Evolutionary conservation across 805 yeast genomes (phyloP), one percentile per base, ranked within the genome.

Genomic region (Candida fluviatilis): DNA sequence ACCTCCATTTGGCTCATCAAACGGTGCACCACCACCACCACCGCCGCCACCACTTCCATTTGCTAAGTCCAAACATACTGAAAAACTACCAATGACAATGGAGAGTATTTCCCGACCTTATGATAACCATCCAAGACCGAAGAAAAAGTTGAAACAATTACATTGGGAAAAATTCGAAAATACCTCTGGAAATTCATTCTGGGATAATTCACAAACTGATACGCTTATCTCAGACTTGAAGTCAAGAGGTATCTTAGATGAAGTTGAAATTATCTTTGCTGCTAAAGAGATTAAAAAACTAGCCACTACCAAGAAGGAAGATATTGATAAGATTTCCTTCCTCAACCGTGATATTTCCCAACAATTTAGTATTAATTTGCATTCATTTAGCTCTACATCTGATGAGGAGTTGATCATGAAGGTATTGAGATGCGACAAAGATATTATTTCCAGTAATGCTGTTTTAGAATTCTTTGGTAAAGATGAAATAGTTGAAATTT

Each of bases 151-250:
- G 62, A 84, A 83, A 52, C 95, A 84, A 51, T 74, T 84, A 45
- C 95, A 84, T 50, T 84, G 93, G 95, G 93, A 84, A 45, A 83
- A 78, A 51, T 63, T 84, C 33, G 84, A 80, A 11, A 48, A 52
- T 13, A 47, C 48, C 19, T 64, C 80, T 12, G 64, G 69, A 13
- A 68, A 75, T 30, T 81, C 93, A 0, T 71, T 84, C 47, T 84
- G 95, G 95, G 69, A 69, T 21, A 53, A 56, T 29, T 50, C 63
- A 1, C 67, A 73, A 34, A 72, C 75, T 15, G 64, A 65, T 10
- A 41, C 51, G 0, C 59, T 76, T 34, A 76, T 73, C 2, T 64
- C 60, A 30, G 78, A 75, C 17, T 65, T 84, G 43, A 59, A 74
- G 58, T 62, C 70, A 15, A 66, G 64, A 38, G 93, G 93, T 37